A percentile compares a stretch with the other conserved stretches of the same genome.
Evolutionary conservation across 805 yeast species (phyloP).

Genomic region (Gaillardinia entomophila): DNA sequence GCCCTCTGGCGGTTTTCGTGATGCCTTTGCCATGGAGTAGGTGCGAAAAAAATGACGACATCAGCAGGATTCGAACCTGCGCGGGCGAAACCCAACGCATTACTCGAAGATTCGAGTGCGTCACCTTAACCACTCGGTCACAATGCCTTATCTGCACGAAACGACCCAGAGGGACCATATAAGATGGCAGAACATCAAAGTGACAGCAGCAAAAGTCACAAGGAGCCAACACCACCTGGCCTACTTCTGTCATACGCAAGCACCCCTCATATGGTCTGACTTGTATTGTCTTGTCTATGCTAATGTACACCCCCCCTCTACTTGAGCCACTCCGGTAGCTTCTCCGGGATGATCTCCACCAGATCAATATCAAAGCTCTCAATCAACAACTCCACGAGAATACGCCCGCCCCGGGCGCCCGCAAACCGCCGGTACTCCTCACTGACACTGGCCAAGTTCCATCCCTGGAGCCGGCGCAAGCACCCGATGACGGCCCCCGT

Average conservation of each 20-base stretch:
- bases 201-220: too few species aligned
- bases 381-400: slow-evolving; percentile 82
- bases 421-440: slow-evolving; percentile 94
- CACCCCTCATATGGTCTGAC: too few species aligned
- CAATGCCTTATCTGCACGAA: too few species aligned
- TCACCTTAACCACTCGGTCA: slow-evolving; percentile 42
- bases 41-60: slow-evolving; percentile 33
- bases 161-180: too few species aligned
- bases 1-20: slow-evolving; percentile 72
- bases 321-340: slow-evolving; percentile 28
- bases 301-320: too few species aligned
- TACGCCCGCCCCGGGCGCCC: slow-evolving; percentile 88
- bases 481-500: slow-evolving; percentile 98
- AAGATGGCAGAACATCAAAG: too few species aligned
- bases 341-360: slow-evolving; percentile 27
- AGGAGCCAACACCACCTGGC: too few species aligned
- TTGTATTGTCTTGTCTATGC: too few species aligned
- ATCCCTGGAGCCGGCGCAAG: slow-evolving; percentile 85
- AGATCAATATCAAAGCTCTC: slow-evolving; percentile 47
- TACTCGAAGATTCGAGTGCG: slow-evolving; percentile 40
- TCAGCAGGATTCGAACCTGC: slow-evolving; percentile 44
- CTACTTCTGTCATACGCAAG: too few species aligned
- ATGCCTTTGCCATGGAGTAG: too few species aligned
- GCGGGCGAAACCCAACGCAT: slow-evolving; percentile 40
- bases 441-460: slow-evolving; percentile 88